phyloP scores from a whole-genome alignment of 768 basidiomycete genomes.

The Rickenella mellea region DNA sequence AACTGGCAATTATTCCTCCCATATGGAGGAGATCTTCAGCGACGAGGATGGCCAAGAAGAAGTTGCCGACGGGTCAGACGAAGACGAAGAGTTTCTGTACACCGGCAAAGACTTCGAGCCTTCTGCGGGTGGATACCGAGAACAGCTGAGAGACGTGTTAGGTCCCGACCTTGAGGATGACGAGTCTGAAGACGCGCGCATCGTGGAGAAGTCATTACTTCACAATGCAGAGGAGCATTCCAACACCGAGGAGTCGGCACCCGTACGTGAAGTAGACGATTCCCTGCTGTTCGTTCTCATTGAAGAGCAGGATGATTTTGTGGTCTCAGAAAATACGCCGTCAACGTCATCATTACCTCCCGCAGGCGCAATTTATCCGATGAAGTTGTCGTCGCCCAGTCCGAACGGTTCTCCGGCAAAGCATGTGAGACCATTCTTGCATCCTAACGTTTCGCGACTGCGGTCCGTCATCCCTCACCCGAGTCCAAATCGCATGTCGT shows the following conservation, averaged over 20 bases:
- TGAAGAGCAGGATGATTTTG: constrained; percentile 24
- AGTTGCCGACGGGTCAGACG: constrained; percentile 22
- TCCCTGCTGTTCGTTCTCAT: constrained; percentile 14
- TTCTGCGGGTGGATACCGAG: constrained; percentile 45
- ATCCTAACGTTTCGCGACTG: constrained; percentile 71
- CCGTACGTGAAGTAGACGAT: constrained; percentile 12
- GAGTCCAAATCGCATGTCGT: constrained; percentile 23
- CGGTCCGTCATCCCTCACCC: constrained; percentile 55
- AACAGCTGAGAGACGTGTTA: constrained; percentile 64
- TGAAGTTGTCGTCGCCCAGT: constrained; percentile 27
- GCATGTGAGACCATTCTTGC: constrained; percentile 49
- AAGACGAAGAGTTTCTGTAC: constrained; percentile 61
- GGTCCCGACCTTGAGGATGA: constrained; percentile 51
- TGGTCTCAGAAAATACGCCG: constrained; percentile 17
- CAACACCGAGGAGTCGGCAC: constrained; percentile 12
- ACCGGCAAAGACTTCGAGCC: constrained; percentile 53
- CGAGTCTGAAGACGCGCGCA: constrained; percentile 28
- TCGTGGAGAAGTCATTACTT: constrained; percentile 36
- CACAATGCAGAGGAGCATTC: constrained; percentile 26
- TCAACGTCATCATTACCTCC: constrained; percentile 25
- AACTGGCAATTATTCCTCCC: constrained; percentile 45
- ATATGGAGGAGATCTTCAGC: constrained; percentile 59
- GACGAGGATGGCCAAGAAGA: constrained; percentile 19
- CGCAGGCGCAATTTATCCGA: constrained; percentile 27
- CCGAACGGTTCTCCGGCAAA: constrained; percentile 24